Evolutionary conservation across 805 yeast species (phyloP).

Genomic region (Wickerhamiella dianesei): DNA sequence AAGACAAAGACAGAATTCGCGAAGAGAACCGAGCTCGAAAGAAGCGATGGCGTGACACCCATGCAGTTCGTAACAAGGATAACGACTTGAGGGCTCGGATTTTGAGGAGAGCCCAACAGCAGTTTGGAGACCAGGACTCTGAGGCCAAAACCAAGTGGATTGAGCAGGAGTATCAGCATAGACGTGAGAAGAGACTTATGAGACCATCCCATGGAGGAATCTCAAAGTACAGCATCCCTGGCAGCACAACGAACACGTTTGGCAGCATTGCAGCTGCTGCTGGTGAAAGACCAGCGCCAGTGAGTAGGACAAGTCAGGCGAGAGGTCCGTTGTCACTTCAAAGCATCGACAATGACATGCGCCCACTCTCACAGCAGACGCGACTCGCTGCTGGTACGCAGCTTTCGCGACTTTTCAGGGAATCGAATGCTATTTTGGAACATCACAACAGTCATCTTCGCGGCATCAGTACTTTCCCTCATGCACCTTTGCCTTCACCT

Average conservation of each 20-base stretch:
- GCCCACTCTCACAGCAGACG: constrained; percentile 14
- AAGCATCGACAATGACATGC: constrained; percentile 1
- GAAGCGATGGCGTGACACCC: constrained; percentile 71
- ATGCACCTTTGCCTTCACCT: neutral
- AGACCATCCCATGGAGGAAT: constrained; percentile 19
- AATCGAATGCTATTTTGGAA: constrained; percentile 15
- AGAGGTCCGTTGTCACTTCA: neutral
- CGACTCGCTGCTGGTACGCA: constrained; percentile 14
- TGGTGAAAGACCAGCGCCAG: constrained; percentile 10
- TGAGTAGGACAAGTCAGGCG: neutral
- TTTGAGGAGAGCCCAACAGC: constrained; percentile 49
- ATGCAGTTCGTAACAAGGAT: constrained; percentile 70
- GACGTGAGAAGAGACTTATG: constrained; percentile 47
- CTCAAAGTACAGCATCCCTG: neutral
- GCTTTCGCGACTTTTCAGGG: constrained; percentile 14
- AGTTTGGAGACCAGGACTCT: constrained; percentile 51
- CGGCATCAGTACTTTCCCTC: neutral
- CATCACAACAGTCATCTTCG: neutral
- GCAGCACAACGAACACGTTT: constrained; percentile 4
- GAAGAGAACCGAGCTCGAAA: constrained; percentile 64
- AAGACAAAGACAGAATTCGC: constrained; percentile 42
- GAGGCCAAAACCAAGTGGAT: constrained; percentile 54
- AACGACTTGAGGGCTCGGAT: constrained; percentile 74
- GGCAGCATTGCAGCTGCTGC: constrained; percentile 8
- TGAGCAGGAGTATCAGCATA: constrained; percentile 51